Conservation (phyloP, 2,329 filamentous ascomycete species). For the Pleomassaria siparia region DNA sequence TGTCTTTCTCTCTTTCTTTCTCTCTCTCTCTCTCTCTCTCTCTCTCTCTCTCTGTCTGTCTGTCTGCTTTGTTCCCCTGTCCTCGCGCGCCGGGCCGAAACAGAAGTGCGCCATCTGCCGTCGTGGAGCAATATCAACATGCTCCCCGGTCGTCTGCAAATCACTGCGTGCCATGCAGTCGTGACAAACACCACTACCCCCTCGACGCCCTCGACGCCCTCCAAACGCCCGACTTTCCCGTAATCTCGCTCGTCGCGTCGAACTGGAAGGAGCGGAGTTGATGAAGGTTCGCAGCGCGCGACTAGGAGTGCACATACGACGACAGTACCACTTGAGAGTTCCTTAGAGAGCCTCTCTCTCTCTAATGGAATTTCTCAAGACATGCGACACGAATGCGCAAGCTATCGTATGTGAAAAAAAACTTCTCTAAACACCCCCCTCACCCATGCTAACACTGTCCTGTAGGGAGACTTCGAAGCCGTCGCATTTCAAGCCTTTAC, state of each 20-base stretch:
- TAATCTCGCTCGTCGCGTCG: constrained; percentile 17
- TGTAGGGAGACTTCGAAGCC: constrained; percentile 40
- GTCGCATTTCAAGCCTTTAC: constrained; percentile 41
- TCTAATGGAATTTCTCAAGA: constrained; percentile 45
- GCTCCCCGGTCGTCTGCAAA: background rate
- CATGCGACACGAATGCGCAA: constrained; percentile 42
- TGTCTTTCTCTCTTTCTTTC: background rate
- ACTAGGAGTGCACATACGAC: constrained; percentile 36
- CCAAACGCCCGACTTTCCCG: constrained; percentile 4
- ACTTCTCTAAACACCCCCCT: background rate
- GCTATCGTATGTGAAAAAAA: constrained; percentile 30
- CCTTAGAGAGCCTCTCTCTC: constrained; percentile 38
- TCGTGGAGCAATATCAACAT: constrained; percentile 16
- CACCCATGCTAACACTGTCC: constrained; percentile 15
- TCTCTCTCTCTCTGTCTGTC: background rate
- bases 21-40: background rate
- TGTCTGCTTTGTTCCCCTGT: background rate
- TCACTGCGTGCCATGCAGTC: constrained; percentile 24
- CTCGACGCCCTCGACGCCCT: constrained; percentile 1
- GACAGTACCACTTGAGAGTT: constrained; percentile 42
- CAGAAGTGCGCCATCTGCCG: constrained; percentile 15
- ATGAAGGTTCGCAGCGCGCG: constrained; percentile 40
- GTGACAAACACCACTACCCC: constrained; percentile 13
- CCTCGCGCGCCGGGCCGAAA: background rate
- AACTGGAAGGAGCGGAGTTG: constrained; percentile 30